Conservation (phyloP, 2,329 filamentous ascomycete genomes). For the Alternaria sp. region DNA sequence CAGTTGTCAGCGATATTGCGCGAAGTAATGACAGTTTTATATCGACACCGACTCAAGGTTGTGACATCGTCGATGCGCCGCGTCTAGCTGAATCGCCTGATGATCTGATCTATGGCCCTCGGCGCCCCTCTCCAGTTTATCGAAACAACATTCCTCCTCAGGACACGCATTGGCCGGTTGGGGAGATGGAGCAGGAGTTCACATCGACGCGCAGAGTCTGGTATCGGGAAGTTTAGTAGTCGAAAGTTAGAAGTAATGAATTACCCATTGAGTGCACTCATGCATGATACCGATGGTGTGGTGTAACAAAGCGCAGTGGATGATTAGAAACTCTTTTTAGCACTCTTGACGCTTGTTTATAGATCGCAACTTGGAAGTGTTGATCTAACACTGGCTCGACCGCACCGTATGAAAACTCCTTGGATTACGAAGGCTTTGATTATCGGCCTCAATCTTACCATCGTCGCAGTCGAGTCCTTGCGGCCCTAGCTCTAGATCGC, state of each 20-base stretch:
- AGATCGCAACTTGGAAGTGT: not conserved
- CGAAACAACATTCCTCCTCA: not conserved
- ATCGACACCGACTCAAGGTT: not conserved
- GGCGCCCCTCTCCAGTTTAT: not conserved
- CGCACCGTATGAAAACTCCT: not conserved
- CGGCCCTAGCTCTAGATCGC: not conserved
- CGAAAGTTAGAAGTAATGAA: not conserved
- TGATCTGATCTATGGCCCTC: too few relatives aligned
- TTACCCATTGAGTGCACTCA: not conserved
- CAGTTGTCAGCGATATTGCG: fast-evolving
- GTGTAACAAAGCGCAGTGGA: not conserved
- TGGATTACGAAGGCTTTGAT: not conserved
- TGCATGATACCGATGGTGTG: not conserved
- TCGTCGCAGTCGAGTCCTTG: not conserved
- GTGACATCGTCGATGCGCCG: not conserved
- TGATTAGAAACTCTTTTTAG: not conserved
- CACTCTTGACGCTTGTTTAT: not conserved
- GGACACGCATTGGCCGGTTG: not conserved
- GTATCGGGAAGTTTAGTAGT: not conserved
- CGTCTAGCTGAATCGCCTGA: not conserved
- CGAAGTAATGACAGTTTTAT: not conserved
- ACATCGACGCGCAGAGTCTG: not conserved
- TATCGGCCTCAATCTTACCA: not conserved
- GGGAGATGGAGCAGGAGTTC: not conserved
- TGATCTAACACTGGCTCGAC: not conserved